Conservation (phyloP, 2,329 filamentous ascomycete species). For the Zymoseptoria tritici region DNA sequence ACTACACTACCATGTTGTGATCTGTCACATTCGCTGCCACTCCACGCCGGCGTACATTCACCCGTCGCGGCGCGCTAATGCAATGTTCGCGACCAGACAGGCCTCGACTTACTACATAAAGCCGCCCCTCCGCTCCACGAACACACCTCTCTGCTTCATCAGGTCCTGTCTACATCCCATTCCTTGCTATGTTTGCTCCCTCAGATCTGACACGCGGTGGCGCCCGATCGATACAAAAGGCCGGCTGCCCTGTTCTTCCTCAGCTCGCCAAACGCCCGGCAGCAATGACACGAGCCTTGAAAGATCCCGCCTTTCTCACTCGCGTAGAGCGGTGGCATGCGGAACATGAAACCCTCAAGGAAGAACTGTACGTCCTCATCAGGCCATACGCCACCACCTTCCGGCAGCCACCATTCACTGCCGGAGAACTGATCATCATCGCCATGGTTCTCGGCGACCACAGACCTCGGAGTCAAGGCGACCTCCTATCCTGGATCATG, state of each 20-base stretch:
- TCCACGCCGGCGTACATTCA: neutral
- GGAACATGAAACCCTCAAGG: neutral
- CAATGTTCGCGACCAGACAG: neutral
- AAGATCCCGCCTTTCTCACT: neutral
- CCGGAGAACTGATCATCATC: slow-evolving; percentile 5
- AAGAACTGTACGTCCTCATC: neutral
- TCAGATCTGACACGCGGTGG: neutral
- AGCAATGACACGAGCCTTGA: neutral
- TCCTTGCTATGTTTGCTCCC: neutral
- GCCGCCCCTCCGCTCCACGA: neutral
- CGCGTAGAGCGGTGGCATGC: neutral
- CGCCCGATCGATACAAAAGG: neutral
- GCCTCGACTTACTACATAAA: neutral
- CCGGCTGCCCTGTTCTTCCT: neutral
- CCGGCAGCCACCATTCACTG: neutral
- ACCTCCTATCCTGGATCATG: neutral
- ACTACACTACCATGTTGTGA: neutral
- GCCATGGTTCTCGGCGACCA: slow-evolving; percentile 1
- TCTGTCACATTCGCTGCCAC: neutral
- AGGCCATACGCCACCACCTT: neutral
- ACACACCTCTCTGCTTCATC: neutral
- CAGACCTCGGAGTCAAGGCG: neutral
- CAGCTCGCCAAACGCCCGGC: neutral
- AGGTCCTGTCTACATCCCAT: neutral
- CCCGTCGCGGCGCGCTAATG: neutral